Conservation (phyloP, 2,329 filamentous ascomycete genomes). For the Scopulariopsis brevicaulis region DNA sequence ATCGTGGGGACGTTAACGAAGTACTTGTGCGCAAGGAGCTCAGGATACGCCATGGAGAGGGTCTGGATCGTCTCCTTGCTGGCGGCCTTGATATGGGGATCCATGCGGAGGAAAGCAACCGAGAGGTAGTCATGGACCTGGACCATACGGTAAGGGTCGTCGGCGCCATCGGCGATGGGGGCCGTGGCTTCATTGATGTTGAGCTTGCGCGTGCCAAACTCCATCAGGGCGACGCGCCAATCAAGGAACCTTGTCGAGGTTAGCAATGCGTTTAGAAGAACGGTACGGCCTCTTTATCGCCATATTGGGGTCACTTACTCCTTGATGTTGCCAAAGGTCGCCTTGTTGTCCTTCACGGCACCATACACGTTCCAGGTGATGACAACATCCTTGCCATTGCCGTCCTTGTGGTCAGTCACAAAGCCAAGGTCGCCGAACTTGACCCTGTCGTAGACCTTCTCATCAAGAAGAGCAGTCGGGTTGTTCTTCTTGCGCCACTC, state of each 20-base stretch:
- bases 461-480: constrained; percentile 53
- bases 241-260: constrained; percentile 52
- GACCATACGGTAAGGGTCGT: constrained; percentile 81
- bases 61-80: constrained; percentile 71
- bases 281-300: neutral
- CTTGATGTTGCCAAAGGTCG: constrained; percentile 73
- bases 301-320: constrained; percentile 50
- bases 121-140: constrained; percentile 91
- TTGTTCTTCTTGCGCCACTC: constrained; percentile 73
- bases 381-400: constrained; percentile 44
- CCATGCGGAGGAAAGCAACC: constrained; percentile 76
- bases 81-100: constrained; percentile 63
- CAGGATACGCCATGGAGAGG: constrained; percentile 76
- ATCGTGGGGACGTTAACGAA: constrained; percentile 88
- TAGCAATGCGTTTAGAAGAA: neutral
- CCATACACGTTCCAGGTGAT: constrained; percentile 94
- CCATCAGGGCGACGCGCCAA: constrained; percentile 88
- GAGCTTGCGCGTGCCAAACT: constrained; percentile 67
- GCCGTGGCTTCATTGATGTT: constrained; percentile 56
- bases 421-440: constrained; percentile 76
- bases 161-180: constrained; percentile 59
- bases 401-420: constrained; percentile 57
- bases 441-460: constrained; percentile 49
- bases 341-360: constrained; percentile 65
- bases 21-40: constrained; percentile 77